These are phyloP conservation scores for Gracilariopsis chorda DNA, from an alignment of 23 red algal species.

Conservation along the genomic window DNA sequence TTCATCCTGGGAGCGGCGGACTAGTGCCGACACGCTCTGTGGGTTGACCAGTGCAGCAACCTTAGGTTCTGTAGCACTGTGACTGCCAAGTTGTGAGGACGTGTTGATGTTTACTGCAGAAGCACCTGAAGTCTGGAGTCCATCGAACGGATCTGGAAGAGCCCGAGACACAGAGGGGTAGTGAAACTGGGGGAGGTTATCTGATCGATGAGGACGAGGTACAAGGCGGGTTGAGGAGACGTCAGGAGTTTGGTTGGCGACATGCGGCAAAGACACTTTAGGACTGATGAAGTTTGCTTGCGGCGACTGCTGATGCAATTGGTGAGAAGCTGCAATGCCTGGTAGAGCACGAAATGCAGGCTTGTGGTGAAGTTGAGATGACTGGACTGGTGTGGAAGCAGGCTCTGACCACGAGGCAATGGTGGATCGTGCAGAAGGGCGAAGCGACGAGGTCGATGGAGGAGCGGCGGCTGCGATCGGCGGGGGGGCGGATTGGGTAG, in stretches of 20 bases:
- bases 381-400: not conserved
- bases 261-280: not conserved
- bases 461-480: not conserved
- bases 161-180: not conserved
- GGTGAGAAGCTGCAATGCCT: too few species aligned
- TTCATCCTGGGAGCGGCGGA: too few species aligned
- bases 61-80: too few species aligned
- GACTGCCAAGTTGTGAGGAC: too few species aligned
- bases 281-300: not conserved
- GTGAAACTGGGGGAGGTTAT: not conserved
- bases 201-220: not conserved
- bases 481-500: not conserved
- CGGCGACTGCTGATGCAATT: not conserved
- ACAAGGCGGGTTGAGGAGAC: not conserved
- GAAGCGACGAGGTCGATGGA: not conserved
- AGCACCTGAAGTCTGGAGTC: not conserved
- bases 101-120: too few species aligned
- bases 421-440: not conserved
- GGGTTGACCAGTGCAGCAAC: too few species aligned
- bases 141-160: not conserved
- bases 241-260: not conserved
- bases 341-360: not conserved
- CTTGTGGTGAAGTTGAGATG: not conserved
- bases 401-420: not conserved
- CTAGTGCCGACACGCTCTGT: too few species aligned